Percentiles rank a stretch among this genome's conserved stretches.
These are phyloP conservation scores for Exsudoporus frostii DNA, from an alignment of 768 basidiomycete genomes.

Conservation along the genomic window DNA sequence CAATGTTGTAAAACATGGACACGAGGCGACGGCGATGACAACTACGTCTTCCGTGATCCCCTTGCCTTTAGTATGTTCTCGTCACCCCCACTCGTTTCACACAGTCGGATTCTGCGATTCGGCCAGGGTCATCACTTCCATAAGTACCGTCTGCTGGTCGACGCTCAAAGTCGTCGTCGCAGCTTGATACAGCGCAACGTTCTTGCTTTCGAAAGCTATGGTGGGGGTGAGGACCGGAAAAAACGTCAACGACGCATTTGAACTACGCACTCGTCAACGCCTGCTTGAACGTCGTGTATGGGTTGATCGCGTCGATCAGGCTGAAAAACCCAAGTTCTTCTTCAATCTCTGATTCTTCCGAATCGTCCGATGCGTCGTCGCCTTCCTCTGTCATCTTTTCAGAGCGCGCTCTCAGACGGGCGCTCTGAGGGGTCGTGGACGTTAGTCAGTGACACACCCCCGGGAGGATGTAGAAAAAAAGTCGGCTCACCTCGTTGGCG, in stretches of 20 bases:
- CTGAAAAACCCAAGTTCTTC: constrained; percentile 88
- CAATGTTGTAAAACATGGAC: not conserved
- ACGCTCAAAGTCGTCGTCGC: constrained; percentile 68
- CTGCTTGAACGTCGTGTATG: constrained; percentile 74
- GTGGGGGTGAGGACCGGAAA: not conserved
- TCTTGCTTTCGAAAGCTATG: constrained; percentile 67
- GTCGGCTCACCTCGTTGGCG: constrained; percentile 65
- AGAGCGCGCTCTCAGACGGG: constrained; percentile 64
- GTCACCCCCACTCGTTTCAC: not conserved
- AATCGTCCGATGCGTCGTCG: constrained; percentile 38
- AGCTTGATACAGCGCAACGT: constrained; percentile 60
- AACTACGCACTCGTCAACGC: constrained; percentile 60
- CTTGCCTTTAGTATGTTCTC: too few species aligned
- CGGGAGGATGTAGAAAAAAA: not conserved
- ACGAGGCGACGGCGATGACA: not conserved
- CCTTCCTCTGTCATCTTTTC: constrained; percentile 34
- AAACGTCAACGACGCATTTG: not conserved
- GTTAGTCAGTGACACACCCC: not conserved
- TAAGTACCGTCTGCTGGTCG: constrained; percentile 76
- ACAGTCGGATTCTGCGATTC: constrained; percentile 34
- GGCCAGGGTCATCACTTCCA: constrained; percentile 81
- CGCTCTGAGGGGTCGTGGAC: constrained; percentile 47
- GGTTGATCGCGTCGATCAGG: constrained; percentile 75
- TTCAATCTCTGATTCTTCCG: constrained; percentile 59
- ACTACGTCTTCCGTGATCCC: not conserved